Evolutionary conservation across 257 asterid species (phyloP).

Genomic region (Rauvolfia tetraphylla): DNA sequence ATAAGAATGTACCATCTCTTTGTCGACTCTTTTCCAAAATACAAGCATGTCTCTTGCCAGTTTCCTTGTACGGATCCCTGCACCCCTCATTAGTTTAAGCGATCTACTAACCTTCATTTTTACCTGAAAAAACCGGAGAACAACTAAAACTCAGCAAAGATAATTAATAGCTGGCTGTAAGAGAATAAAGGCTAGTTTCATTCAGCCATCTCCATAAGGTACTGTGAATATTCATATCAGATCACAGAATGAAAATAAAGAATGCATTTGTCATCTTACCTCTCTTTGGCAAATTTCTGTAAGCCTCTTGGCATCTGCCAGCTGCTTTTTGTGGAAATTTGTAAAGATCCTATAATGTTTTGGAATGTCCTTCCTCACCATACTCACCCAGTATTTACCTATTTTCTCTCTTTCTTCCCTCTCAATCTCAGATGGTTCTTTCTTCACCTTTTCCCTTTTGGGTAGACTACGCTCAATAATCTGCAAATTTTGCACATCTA

Average conservation of each 20-base stretch:
- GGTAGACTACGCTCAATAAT: constrained; percentile 93
- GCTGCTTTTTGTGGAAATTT: constrained; percentile 70
- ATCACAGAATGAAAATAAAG: neutral
- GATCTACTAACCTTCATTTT: constrained; percentile 91
- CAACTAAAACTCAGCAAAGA: neutral
- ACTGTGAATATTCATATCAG: constrained; percentile 11
- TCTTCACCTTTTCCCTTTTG: constrained; percentile 66
- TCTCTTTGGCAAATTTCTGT: constrained; percentile 96
- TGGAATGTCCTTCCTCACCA: constrained; percentile 88
- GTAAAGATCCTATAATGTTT: constrained; percentile 76
- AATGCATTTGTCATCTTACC: constrained; percentile 37
- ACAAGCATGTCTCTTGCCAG: constrained; percentile 92
- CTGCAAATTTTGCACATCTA: constrained; percentile 47
- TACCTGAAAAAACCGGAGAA: constrained; percentile 53
- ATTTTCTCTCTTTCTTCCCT: constrained; percentile 84
- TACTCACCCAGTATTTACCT: constrained; percentile 72
- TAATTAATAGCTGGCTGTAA: neutral
- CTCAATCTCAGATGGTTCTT: constrained; percentile 83
- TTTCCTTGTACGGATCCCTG: constrained; percentile 81
- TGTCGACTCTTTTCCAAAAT: constrained; percentile 97
- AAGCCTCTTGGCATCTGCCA: constrained; percentile 82
- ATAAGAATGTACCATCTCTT: constrained; percentile 77
- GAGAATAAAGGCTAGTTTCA: neutral
- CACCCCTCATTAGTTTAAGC: constrained; percentile 82
- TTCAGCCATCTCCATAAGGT: neutral